Percentiles rank a stretch among this genome's conserved stretches.
Evolutionary conservation across 768 basidiomycete genomes (phyloP).

Genomic region (Termitomyces sp.): DNA sequence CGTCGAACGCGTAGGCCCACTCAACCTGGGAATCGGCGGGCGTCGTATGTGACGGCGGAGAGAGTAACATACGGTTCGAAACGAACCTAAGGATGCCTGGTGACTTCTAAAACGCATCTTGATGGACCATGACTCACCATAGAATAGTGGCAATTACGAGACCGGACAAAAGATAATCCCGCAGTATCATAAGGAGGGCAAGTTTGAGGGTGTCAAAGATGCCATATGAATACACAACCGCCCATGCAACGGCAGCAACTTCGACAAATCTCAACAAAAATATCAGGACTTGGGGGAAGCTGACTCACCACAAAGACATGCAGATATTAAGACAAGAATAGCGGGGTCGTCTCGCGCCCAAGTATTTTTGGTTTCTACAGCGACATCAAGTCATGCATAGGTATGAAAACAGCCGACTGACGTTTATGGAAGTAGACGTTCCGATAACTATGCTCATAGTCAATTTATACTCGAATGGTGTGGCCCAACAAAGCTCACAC

Average conservation of each 20-base stretch:
- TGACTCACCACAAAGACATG: conserved; percentile 68
- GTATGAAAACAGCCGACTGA: conserved; percentile 34
- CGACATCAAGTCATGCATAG: not conserved
- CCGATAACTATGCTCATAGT: conserved; percentile 61
- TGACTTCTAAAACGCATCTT: conserved; percentile 3
- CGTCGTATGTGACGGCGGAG: conserved; percentile 70
- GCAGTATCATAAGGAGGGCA: conserved; percentile 78
- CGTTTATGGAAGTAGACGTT: conserved; percentile 99
- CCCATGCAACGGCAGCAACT: conserved; percentile 88
- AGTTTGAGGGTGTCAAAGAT: conserved; percentile 56
- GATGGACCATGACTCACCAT: conserved; percentile 48
- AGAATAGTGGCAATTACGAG: conserved; percentile 71
- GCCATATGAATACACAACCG: conserved; percentile 72
- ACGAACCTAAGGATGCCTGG: conserved; percentile 48
- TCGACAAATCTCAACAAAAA: not conserved
- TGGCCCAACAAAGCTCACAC: conserved; percentile 23
- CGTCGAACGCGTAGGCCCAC: conserved; percentile 96
- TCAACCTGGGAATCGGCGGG: conserved; percentile 74
- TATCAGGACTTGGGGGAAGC: not conserved
- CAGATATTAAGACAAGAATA: conserved; percentile 82
- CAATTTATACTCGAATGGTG: conserved; percentile 10
- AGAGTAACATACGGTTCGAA: conserved; percentile 68
- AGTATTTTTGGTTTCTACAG: conserved; percentile 91
- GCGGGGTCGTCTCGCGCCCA: conserved; percentile 99
- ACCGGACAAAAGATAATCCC: conserved; percentile 85